phyloP scores from a whole-genome alignment of 179 eudicot genomes.

The Actinidia arguta region DNA sequence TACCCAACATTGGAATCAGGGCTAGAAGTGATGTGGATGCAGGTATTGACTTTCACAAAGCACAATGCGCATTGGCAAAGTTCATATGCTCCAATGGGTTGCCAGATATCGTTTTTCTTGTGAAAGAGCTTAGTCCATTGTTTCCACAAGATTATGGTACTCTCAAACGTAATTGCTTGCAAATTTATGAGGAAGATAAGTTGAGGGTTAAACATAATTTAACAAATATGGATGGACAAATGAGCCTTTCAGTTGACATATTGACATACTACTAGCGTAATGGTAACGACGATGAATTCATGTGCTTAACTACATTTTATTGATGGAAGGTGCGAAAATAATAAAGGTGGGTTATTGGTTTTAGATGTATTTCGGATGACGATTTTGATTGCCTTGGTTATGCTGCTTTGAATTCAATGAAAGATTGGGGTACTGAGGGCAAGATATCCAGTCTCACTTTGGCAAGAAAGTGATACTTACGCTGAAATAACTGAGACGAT shows the following conservation, averaged over 20 bases:
- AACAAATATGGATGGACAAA: slow-evolving; percentile 21
- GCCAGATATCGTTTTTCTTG: background rate
- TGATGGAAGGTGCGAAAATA: background rate
- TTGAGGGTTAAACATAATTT: slow-evolving; percentile 16
- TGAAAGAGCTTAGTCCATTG: slow-evolving; percentile 3
- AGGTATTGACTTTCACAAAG: background rate
- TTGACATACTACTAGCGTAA: background rate
- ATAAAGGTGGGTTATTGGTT: slow-evolving; percentile 7
- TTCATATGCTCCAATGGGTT: background rate
- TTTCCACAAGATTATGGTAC: background rate
- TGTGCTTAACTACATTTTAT: background rate
- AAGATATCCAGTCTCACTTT: slow-evolving; percentile 1
- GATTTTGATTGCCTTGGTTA: background rate
- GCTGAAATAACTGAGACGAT: background rate
- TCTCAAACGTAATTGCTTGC: slow-evolving; percentile 4
- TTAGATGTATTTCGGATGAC: background rate
- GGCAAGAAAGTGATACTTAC: background rate
- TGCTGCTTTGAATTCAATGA: background rate
- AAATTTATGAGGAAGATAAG: slow-evolving; percentile 14
- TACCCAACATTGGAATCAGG: too few relatives aligned
- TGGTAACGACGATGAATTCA: background rate
- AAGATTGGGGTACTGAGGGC: slow-evolving; percentile 2
- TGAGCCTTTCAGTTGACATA: slow-evolving; percentile 31
- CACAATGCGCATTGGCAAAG: background rate
- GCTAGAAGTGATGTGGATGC: background rate